Conservation (phyloP, 169 alveolate genomes). For the Cryptosporidium andersoni region DNA sequence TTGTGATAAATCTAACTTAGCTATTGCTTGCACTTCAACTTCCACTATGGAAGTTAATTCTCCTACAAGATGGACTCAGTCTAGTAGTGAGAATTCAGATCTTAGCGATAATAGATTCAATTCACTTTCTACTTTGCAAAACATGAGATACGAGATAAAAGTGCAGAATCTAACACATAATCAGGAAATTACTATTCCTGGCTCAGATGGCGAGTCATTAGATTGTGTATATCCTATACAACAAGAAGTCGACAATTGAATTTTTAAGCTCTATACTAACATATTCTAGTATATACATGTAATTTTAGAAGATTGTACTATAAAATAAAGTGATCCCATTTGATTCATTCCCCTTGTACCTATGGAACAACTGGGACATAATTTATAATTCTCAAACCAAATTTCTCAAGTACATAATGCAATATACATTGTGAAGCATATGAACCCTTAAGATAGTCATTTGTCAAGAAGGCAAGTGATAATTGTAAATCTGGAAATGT, state of each 20-base stretch:
- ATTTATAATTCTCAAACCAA: conserved; percentile 18
- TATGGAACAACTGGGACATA: conserved; percentile 25
- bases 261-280: too few relatives aligned
- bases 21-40: conserved; percentile 13
- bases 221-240: too few relatives aligned
- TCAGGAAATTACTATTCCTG: too few relatives aligned
- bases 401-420: conserved; percentile 16
- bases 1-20: too few relatives aligned
- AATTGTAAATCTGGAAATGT: conserved; percentile 76
- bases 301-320: too few relatives aligned
- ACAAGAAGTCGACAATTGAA: too few relatives aligned
- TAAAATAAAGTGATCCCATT: background rate
- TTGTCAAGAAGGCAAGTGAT: conserved; percentile 72
- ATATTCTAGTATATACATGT: too few relatives aligned
- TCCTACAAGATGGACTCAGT: conserved; percentile 41
- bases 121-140: too few relatives aligned
- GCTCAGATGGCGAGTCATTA: too few relatives aligned
- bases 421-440: conserved; percentile 39
- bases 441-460: conserved; percentile 74
- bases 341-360: background rate
- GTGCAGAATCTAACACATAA: too few relatives aligned
- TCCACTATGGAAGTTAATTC: conserved; percentile 44
- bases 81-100: conserved; percentile 42
- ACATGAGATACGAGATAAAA: too few relatives aligned
- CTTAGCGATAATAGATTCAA: conserved; percentile 22